Percentiles rank a stretch among this genome's conserved stretches.
Evolutionary conservation across 2,329 filamentous ascomycete genomes (phyloP).

Genomic region (Arthrinium phaeospermum): DNA sequence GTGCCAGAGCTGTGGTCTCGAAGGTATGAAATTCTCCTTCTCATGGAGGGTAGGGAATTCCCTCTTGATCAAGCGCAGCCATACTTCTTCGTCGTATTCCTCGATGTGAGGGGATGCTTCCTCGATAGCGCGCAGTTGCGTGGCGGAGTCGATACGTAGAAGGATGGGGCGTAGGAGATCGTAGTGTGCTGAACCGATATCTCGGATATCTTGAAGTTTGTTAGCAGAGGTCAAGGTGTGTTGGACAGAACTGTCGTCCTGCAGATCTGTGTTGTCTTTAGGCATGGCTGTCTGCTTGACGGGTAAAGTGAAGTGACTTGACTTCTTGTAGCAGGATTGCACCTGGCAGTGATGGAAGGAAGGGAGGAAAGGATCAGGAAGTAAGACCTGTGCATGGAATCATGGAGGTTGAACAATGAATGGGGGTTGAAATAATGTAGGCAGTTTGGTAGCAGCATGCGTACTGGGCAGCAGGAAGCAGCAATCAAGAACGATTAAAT

Average conservation of each 20-base stretch:
- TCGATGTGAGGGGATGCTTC: constrained; percentile 76
- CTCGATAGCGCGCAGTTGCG: constrained; percentile 79
- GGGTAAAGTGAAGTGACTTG: background rate
- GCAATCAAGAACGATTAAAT: background rate
- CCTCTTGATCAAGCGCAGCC: constrained; percentile 78
- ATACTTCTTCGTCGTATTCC: constrained; percentile 73
- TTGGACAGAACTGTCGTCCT: background rate
- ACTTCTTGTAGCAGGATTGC: background rate
- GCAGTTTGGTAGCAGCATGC: background rate
- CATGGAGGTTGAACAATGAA: background rate
- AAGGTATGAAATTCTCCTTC: constrained; percentile 67
- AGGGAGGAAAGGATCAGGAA: background rate
- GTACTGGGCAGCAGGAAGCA: background rate
- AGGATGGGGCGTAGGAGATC: constrained; percentile 71
- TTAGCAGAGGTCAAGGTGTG: constrained; percentile 22
- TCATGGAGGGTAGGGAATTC: constrained; percentile 73
- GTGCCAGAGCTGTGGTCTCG: constrained; percentile 74
- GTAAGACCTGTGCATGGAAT: background rate
- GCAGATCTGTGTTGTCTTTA: background rate
- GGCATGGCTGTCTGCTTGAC: background rate
- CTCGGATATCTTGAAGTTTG: constrained; percentile 55
- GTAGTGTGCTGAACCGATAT: constrained; percentile 76
- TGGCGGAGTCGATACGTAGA: constrained; percentile 70
- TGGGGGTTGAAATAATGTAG: background rate
- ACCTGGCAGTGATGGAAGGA: background rate